A percentile compares a stretch with the other conserved stretches of the same genome.
Evolutionary conservation across 768 basidiomycete genomes (phyloP).

Genomic region (Xerocomellus dryophilus): DNA sequence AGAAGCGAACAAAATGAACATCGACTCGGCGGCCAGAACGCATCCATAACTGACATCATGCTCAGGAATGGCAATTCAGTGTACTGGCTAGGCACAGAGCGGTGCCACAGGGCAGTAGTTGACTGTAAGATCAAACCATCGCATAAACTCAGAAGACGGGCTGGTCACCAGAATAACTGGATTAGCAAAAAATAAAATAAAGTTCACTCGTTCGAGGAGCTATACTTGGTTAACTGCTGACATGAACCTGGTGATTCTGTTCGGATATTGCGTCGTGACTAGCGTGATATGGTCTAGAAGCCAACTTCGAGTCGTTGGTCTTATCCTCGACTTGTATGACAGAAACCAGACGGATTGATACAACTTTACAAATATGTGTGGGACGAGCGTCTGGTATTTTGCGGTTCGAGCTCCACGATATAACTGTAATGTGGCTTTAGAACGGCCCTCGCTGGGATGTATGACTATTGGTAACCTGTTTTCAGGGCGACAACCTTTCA

Average conservation of each 20-base stretch:
- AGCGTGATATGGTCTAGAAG: neutral
- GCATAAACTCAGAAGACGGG: too few species aligned
- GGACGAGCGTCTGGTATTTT: conserved; percentile 13
- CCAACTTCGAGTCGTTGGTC: neutral
- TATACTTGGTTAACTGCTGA: neutral
- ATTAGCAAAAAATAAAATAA: too few species aligned
- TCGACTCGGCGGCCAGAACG: neutral
- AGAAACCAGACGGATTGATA: neutral
- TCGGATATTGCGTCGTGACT: neutral
- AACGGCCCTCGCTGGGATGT: neutral
- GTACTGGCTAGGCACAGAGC: neutral
- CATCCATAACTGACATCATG: neutral
- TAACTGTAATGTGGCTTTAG: neutral
- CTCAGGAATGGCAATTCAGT: neutral
- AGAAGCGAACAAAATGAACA: neutral
- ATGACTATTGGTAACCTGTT: neutral
- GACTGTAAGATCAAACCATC: too few species aligned
- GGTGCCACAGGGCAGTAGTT: too few species aligned
- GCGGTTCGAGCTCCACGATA: neutral
- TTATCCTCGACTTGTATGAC: conserved; percentile 5
- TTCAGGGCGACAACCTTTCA: conserved; percentile 73
- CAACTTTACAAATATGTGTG: neutral
- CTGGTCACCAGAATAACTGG: too few species aligned
- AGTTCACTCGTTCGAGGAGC: too few species aligned
- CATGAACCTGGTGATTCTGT: neutral